These are phyloP conservation scores for Penicillium arizonense DNA, from an alignment of 495 filamentous ascomycete species.

Conservation along the genomic window DNA sequence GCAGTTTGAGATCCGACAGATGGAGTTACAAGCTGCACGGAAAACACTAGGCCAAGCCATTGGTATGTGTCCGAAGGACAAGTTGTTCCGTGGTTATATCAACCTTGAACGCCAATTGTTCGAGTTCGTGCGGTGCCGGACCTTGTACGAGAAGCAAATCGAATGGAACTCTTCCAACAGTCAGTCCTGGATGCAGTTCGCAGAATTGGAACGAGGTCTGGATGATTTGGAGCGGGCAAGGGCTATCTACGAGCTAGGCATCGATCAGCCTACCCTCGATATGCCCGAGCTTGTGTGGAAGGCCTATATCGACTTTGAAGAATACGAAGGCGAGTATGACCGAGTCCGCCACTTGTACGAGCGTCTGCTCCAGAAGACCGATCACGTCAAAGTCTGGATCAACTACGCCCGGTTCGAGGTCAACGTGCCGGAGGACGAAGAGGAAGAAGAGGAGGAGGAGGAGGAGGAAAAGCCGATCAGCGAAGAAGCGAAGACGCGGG, in stretches of 20 bases:
- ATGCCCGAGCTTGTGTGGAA: slow-evolving; percentile 99
- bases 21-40: slow-evolving; percentile 72
- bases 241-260: slow-evolving; percentile 90
- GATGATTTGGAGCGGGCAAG: slow-evolving; percentile 84
- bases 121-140: slow-evolving; percentile 87
- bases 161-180: slow-evolving; percentile 86
- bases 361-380: slow-evolving; percentile 85
- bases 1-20: slow-evolving; percentile 88
- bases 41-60: slow-evolving; percentile 88
- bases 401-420: slow-evolving; percentile 96
- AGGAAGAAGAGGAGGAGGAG: slow-evolving; percentile 57
- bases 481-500: slow-evolving; percentile 78
- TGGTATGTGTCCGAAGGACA: slow-evolving; percentile 94
- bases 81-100: slow-evolving; percentile 90
- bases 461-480: slow-evolving; percentile 68
- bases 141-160: slow-evolving; percentile 88
- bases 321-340: slow-evolving; percentile 87
- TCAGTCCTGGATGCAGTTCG: slow-evolving; percentile 92
- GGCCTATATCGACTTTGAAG: slow-evolving; percentile 97
- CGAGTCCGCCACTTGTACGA: slow-evolving; percentile 83
- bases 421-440: slow-evolving; percentile 72
- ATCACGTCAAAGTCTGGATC: slow-evolving; percentile 99
- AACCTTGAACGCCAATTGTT: slow-evolving; percentile 87
- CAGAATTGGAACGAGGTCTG: slow-evolving; percentile 84
- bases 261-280: slow-evolving; percentile 80